Evolutionary conservation across 2,329 filamentous ascomycete genomes (phyloP), one percentile per base, ranked within the genome.

Genomic region (Calonectria montana): DNA sequence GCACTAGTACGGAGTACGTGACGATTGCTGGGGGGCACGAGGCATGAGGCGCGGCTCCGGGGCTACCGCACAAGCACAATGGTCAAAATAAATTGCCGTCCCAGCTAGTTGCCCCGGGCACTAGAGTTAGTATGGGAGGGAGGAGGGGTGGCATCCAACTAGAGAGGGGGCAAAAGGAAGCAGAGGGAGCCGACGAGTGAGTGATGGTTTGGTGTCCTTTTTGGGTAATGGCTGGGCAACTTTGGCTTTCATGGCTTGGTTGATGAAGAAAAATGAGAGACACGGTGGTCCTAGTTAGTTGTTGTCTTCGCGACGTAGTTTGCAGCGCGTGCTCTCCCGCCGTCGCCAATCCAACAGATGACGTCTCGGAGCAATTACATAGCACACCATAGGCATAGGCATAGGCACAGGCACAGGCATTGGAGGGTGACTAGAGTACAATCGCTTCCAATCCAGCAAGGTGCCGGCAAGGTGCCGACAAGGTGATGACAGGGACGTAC

Each of bases 181-280:
- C 16, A 61, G 18, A 15, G 48, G 48, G 59, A 47, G 59, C 39
- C 57, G 59, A 48, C 67, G 61, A 65, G 61, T 59, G 59, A 73
- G 69, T 53, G 62, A 31, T 73, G 37, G 53, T 41, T 48, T 61
- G 41, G 47, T 65, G 37, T 55, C 59, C 57, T 48, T 67, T 53
- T 70, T 69, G 65, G 37, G 61, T 25, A 76, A 67, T 45, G 48
- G 63, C 73, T 64, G 69, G 75, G 69, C 67, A 72, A 76, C 76
- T 64, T 69, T 64, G 37, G 68, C 47, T 47, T 65, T 65, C 64
- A 65, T 67, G 71, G 63, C 37, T 41, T 61, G 53, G 25, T 23
- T 35, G 43, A 55, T 45, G 59, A 31, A 57, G 53, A 57, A 55
- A 45, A 45, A 69, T 35, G 25, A 45, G 31, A 59, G 37, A 31